These are phyloP conservation scores for Wickerhamomyces tratensis DNA, from an alignment of 805 yeast genomes.

Conservation along the genomic window DNA sequence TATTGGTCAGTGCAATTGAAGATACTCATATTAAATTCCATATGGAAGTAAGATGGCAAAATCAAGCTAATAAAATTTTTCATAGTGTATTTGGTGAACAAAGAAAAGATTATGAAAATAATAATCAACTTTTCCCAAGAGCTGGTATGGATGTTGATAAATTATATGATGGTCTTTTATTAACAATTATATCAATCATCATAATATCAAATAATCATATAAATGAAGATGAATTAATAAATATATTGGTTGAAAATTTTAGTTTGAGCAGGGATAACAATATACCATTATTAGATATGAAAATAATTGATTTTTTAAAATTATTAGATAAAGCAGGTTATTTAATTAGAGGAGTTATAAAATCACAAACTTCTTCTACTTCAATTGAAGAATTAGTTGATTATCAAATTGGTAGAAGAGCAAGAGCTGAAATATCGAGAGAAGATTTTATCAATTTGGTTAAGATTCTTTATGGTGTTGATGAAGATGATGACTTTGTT, in stretches of 20 bases:
- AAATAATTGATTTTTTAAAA: conserved; percentile 13
- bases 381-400: conserved; percentile 18
- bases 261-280: conserved; percentile 8
- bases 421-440: conserved; percentile 16
- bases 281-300: conserved; percentile 6
- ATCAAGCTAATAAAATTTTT: conserved; percentile 6
- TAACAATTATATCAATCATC: conserved; percentile 13
- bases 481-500: conserved; percentile 9
- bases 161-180: conserved; percentile 11
- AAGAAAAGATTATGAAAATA: conserved; percentile 15
- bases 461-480: conserved; percentile 12
- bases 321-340: conserved; percentile 17
- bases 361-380: background rate
- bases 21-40: conserved; percentile 7
- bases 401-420: conserved; percentile 20
- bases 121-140: conserved; percentile 9
- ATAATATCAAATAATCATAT: conserved; percentile 18
- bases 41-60: conserved; percentile 5
- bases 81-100: conserved; percentile 14
- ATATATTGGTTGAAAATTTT: conserved; percentile 28
- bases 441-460: conserved; percentile 15
- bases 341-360: conserved; percentile 11
- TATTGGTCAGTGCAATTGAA: conserved; percentile 6
- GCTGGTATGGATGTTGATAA: conserved; percentile 10
- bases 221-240: conserved; percentile 31